Conservation (phyloP, 331 rosid genomes). For the Quercus lobata region DNA sequence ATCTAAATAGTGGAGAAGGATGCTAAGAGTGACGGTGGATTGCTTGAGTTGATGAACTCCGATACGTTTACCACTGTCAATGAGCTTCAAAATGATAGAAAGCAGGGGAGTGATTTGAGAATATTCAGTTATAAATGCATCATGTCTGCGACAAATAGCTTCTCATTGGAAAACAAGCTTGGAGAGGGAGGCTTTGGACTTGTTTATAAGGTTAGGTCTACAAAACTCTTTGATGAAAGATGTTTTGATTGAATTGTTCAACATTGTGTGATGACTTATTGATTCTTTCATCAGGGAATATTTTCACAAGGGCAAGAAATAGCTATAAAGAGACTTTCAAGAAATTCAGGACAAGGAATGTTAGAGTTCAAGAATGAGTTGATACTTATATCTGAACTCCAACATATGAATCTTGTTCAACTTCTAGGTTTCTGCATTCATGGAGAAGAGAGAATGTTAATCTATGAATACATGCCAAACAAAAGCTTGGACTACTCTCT, state of each 20-base stretch:
- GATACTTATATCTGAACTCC: slow-evolving; percentile 15
- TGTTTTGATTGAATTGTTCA: not conserved
- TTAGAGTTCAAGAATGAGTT: slow-evolving; percentile 21
- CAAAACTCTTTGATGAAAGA: too few relatives aligned
- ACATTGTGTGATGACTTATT: not conserved
- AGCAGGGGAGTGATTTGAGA: not conserved
- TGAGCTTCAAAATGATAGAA: not conserved
- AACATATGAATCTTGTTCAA: slow-evolving; percentile 15
- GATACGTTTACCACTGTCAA: not conserved
- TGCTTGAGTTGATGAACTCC: too few relatives aligned
- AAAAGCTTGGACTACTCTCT: slow-evolving; percentile 20
- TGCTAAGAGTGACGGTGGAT: too few relatives aligned
- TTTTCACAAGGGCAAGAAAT: not conserved
- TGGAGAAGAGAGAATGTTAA: slow-evolving; percentile 4
- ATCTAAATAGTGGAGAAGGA: not conserved
- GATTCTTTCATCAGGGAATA: slow-evolving; percentile 3
- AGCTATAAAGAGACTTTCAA: slow-evolving; percentile 18
- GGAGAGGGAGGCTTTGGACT: slow-evolving; percentile 20
- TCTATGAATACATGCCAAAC: slow-evolving; percentile 25
- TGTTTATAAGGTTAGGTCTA: slow-evolving; percentile 1
- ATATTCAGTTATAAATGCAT: not conserved
- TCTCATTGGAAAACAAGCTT: not conserved
- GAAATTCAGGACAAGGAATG: slow-evolving; percentile 15
- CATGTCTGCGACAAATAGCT: slow-evolving; percentile 1
- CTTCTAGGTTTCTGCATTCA: slow-evolving; percentile 18